Evolutionary conservation across 768 basidiomycete genomes (phyloP), one percentile per base, ranked within the genome.

Genomic region (Lentinula aciculospora): DNA sequence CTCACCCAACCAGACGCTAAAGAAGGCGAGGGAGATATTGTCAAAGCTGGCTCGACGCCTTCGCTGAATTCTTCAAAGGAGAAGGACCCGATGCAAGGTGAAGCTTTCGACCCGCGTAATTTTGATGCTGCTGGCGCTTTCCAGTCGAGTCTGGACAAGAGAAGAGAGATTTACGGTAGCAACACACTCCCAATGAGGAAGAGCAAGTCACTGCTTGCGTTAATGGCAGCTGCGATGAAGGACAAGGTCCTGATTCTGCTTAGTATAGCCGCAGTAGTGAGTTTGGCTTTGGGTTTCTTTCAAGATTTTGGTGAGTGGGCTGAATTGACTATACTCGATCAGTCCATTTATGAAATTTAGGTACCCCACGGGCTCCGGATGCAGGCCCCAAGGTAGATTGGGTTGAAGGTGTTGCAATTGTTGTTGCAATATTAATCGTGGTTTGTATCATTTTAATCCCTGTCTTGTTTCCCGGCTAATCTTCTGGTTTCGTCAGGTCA

Each of bases 191-290:
- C 94, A 0, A 75, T 72, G 1, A 81, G 89, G n/a, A 72, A 78
- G 23, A 80, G 79, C 58, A 94, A 92, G 67, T 77, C 80, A 4
- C 72, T 96, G 44, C 74, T 92, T 27, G 75, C 77, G 59, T 76
- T 95, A 28, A 94, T 94, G 89, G 92, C 85, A 86, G 70, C 85
- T 42, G 92, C 94, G 1, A 71, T 93, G 65, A 89, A 92, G 69
- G 94, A 96, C 72, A 95, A 93, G 74, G 91, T 95, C 62, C 73
- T 95, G 92, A 82, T 98, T 60, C 69, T 99, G 50, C 81, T 98
- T 37, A 92, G 91, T 17, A 83, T 98, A 66, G 93, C 96, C 47
- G 97, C 97, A 3, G 83, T 92, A 37, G 81, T 99, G 39, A 97
- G 97, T 15, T 78, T 99, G 45, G 94, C 94, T 12, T 83, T 98